A percentile compares a stretch with the other conserved stretches of the same genome.
These are phyloP conservation scores for Raffaelea arxii DNA, from an alignment of 2,329 filamentous ascomycete species.

Conservation along the genomic window DNA sequence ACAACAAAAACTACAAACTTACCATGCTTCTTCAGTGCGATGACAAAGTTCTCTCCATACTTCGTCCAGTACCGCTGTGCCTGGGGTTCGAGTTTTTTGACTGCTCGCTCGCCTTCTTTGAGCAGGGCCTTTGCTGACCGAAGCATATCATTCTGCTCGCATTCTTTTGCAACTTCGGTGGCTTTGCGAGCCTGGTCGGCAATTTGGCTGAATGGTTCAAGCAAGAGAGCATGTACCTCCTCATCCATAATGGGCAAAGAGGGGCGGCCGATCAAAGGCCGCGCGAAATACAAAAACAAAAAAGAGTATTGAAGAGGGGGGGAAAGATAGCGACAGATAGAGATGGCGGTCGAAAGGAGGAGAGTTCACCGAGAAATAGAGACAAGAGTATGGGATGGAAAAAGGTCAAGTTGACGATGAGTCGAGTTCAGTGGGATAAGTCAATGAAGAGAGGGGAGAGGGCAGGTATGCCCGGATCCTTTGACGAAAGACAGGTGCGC, in stretches of 20 bases:
- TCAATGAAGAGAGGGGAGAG: background rate
- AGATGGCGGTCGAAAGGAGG: too few species aligned
- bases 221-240: constrained; percentile 29
- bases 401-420: too few species aligned
- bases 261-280: background rate
- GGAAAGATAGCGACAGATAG: too few species aligned
- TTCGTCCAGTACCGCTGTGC: constrained; percentile 38
- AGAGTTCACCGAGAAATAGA: too few species aligned
- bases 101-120: constrained; percentile 26
- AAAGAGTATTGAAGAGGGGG: too few species aligned
- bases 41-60: constrained; percentile 38
- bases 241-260: constrained; percentile 12
- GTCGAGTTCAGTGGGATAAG: background rate
- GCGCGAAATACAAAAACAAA: too few species aligned
- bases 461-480: too few species aligned
- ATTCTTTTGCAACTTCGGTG: constrained; percentile 32
- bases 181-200: constrained; percentile 40
- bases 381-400: background rate
- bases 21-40: constrained; percentile 46
- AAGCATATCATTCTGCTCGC: constrained; percentile 34
- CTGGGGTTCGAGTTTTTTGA: constrained; percentile 39
- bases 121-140: constrained; percentile 31
- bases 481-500: background rate
- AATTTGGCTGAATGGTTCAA: constrained; percentile 42
- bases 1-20: constrained; percentile 12